Base-by-base conservation (phyloP, 2,329 filamentous ascomycete species). In the Fusarium denticulatum region DNA sequence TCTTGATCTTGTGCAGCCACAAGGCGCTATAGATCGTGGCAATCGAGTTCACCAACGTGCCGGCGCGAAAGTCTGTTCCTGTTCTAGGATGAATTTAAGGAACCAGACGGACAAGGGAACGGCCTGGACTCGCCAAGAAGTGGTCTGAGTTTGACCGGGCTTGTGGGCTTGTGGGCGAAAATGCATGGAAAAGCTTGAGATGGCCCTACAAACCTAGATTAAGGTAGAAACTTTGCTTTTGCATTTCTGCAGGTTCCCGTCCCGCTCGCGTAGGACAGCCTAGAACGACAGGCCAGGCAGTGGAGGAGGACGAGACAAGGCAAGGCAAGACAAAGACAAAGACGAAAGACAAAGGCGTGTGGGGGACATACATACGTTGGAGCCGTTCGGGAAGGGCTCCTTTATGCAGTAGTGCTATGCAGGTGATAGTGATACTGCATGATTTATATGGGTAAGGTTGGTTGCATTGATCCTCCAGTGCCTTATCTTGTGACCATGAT, bases 191-290 rank as follows among this genome's bases (percentile, higher is more conserved):
- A 66, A 67, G 69, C 47, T 69, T 62, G 57, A 67, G 56, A 59
- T 60, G 56, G 50, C 34, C 56, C 63, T 40, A 30, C 45, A 30
- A 49, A 60, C 50, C 34, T 40, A 55, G 24, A 42, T n/a, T 42
- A 55, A 55, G 50, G 37, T 47, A 53, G 24, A 43, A 63, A 57
- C 45, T 60, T 70, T 59, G 50, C 45, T 36, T 70, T 55, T 61
- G 20, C 56, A 26, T 64, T 63, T 72, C 71, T 73, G 71, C 67
- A 74, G 46, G 67, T 74, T 72, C 71, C 71, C 71, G 39, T 40
- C 39, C 39, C 39, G 71, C 39, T 7, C 39, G 71, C 59, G 37
- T 39, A 47, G 34, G 53, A 58, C 36, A 53, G 40, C 34, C 34
- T 39, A 39, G 34, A 53, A 53, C 32, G 7, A 36, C 49, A 52